Evolutionary conservation across 352 stramenopile genomes (phyloP).

Genomic region (Phytophthora cryptogea): DNA sequence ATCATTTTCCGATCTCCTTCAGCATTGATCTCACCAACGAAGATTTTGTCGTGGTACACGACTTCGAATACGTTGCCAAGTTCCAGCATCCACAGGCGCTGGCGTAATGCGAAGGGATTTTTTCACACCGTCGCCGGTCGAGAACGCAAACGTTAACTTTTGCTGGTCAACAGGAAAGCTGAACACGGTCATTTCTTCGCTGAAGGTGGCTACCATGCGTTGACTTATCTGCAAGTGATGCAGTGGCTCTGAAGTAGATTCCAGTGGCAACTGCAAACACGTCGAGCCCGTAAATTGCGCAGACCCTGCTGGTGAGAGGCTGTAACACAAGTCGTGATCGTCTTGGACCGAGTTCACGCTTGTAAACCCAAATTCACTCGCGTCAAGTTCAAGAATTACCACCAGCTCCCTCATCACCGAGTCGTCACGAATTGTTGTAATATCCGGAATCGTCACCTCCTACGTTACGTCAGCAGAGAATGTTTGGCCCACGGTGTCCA

Average conservation of each 20-base stretch:
- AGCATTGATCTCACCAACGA: slow-evolving; percentile 45
- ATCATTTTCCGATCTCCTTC: slow-evolving; percentile 46
- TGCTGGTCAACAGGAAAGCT: slow-evolving; percentile 69
- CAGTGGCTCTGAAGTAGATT: slow-evolving; percentile 24
- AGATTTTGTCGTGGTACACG: slow-evolving; percentile 56
- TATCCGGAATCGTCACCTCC: slow-evolving; percentile 41
- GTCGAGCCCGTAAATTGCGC: slow-evolving; percentile 37
- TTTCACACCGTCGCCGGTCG: slow-evolving; percentile 36
- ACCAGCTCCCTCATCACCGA: slow-evolving; percentile 45
- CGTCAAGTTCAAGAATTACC: slow-evolving; percentile 44
- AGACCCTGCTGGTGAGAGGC: slow-evolving; percentile 29
- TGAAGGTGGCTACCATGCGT: slow-evolving; percentile 50
- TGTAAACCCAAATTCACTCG: slow-evolving; percentile 46
- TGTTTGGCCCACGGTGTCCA: slow-evolving; percentile 51
- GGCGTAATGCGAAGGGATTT: slow-evolving; percentile 42
- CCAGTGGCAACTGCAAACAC: slow-evolving; percentile 16
- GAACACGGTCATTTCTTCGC: slow-evolving; percentile 58
- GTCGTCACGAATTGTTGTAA: slow-evolving; percentile 49
- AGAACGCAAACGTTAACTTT: slow-evolving; percentile 58
- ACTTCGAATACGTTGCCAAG: slow-evolving; percentile 61
- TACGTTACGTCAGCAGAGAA: slow-evolving; percentile 55
- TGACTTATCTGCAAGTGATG: slow-evolving; percentile 45
- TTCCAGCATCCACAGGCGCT: slow-evolving; percentile 36
- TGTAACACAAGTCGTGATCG: slow-evolving; percentile 36
- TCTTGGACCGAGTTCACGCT: slow-evolving; percentile 45